Percentiles rank a stretch among this genome's conserved stretches.
Conservation (phyloP, 129 eudicot species). For the Escallonia herrerae region DNA sequence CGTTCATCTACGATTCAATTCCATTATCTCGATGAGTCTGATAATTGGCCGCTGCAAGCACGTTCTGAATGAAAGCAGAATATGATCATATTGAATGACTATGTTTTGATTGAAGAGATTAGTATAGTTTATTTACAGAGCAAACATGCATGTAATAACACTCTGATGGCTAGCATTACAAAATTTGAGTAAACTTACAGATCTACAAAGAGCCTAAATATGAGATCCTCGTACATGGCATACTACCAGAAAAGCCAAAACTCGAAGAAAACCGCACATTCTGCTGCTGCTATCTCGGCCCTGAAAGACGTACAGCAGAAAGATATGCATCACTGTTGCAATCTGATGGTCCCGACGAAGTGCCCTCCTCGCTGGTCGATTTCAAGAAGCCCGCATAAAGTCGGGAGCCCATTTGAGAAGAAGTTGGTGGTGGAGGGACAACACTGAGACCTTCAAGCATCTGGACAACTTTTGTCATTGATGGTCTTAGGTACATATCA, state of each 20-base stretch:
- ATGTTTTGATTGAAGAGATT: not conserved
- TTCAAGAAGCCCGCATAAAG: conserved; percentile 54
- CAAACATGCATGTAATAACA: not conserved
- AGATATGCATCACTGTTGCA: conserved; percentile 72
- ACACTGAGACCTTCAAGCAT: conserved; percentile 78
- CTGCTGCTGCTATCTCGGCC: conserved; percentile 53
- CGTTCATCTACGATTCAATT: too few relatives aligned
- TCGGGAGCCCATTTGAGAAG: conserved; percentile 46
- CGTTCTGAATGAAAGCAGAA: not conserved
- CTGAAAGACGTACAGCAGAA: conserved; percentile 83
- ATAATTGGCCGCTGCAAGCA: not conserved
- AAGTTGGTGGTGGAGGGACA: conserved; percentile 65
- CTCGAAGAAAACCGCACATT: not conserved
- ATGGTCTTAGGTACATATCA: conserved; percentile 59
- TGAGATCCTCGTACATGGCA: not conserved
- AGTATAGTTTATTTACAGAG: not conserved
- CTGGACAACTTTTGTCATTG: conserved; percentile 80
- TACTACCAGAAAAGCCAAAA: not conserved
- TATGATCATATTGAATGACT: not conserved
- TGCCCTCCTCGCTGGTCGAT: conserved; percentile 70
- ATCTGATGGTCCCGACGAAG: conserved; percentile 74
- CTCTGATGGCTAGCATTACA: conserved; percentile 18
- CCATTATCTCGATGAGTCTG: too few relatives aligned
- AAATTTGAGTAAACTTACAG: conserved; percentile 18
- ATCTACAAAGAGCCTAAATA: conserved; percentile 3